Base-by-base conservation (phyloP, 768 basidiomycete genomes). In the Leccinum ochraceum region DNA sequence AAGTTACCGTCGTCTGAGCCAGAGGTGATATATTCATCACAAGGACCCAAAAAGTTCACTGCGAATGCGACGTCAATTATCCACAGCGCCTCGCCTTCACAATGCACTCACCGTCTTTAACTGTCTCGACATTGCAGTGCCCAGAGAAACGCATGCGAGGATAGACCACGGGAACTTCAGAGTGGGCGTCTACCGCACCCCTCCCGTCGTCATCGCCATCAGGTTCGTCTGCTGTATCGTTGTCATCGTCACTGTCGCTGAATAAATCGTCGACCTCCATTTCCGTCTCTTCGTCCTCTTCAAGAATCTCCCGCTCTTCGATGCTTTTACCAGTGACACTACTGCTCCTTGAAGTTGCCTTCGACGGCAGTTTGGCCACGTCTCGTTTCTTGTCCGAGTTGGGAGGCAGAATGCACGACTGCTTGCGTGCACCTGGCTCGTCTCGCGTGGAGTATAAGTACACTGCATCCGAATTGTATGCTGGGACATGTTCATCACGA, bases 1-100 rank as follows among this genome's bases (percentile, higher is more conserved):
- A 90, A 87, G 69, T 91, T 87, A 1, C 90, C 90, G 63, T 94
- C 92, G 67, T 96, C 94, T 4, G 89, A 92, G 7, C 94, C 94
- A 24, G 92, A 93, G 13, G 84, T 79, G 22, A 95, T 83, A 59
- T 81, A 90, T 72, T 95, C 89, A 56, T 93, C 89, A 48, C 75
- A 74, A 6, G 88, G 86, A 0, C 94, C 94, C 42, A 95, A 75
- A 70, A 92, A 95, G 71, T 92, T 95, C 39, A 93, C 93, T 94
- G 60, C 1, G 59, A 58, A 59, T 17, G n/a, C 54, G 26, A 7
- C 24, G 11, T 28, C 28, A 28, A 28, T 28, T 28, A 28, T 28
- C 8, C 28, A 28, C 28, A 28, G 28, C 28, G 1, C 28, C 28
- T 49, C 20, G 20, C 51, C 22, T 44, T 34, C 20, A 22, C 17